Conservation (phyloP, 2,329 filamentous ascomycete genomes). For the Cytospora schulzeri region DNA sequence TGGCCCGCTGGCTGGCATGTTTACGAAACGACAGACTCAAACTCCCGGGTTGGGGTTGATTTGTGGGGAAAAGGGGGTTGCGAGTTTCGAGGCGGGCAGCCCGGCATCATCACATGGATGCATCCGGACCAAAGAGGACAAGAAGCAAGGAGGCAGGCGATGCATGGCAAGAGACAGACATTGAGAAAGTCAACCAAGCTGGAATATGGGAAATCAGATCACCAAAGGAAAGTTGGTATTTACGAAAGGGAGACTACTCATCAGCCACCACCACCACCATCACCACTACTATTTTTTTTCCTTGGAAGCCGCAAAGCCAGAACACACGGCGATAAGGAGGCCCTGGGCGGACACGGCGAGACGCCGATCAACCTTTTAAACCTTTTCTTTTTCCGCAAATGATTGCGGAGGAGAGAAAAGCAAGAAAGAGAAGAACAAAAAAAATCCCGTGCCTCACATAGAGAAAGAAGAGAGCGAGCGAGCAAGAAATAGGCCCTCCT, state of each 20-base stretch:
- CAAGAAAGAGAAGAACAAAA: background rate
- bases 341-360: background rate
- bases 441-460: constrained; percentile 9
- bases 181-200: background rate
- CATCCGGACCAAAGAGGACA: background rate
- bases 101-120: background rate
- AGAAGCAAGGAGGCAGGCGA: background rate
- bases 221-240: background rate
- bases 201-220: background rate
- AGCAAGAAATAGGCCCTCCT: constrained; percentile 9
- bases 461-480: constrained; percentile 11
- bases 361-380: background rate
- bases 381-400: background rate
- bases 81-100: background rate
- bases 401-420: background rate
- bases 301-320: background rate
- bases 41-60: background rate
- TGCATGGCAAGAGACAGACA: background rate
- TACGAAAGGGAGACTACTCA: background rate
- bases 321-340: background rate
- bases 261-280: background rate
- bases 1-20: background rate
- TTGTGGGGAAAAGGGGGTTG: background rate
- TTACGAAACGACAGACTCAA: background rate
- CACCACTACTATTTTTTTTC: background rate